Conservation (phyloP, 2,329 filamentous ascomycete species). For the Incumbomyces delicatus region DNA sequence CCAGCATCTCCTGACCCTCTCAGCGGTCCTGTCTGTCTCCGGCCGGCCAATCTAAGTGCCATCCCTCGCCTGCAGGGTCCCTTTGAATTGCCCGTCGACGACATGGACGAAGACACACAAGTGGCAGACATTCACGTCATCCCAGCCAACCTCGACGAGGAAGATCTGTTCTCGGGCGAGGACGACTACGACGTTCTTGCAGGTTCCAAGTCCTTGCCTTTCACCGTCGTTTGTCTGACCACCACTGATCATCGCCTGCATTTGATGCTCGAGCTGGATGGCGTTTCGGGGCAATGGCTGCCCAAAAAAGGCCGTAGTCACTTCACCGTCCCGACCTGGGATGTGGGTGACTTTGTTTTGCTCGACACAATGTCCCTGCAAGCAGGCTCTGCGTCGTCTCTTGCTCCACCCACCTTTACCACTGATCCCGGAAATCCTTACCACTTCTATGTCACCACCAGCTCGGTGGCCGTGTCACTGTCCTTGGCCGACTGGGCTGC, state of each 20-base stretch:
- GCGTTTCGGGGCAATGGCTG: constrained; percentile 54
- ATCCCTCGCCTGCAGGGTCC: constrained; percentile 55
- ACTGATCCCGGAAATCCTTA: constrained; percentile 47
- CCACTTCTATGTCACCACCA: constrained; percentile 49
- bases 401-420: constrained; percentile 46
- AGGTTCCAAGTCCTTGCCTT: constrained; percentile 26
- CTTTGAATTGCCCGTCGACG: constrained; percentile 43
- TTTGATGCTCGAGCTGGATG: constrained; percentile 51
- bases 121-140: constrained; percentile 53
- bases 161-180: constrained; percentile 43
- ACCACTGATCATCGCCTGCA: constrained; percentile 48
- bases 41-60: constrained; percentile 44
- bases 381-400: constrained; percentile 5
- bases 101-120: constrained; percentile 43
- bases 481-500: constrained; percentile 49
- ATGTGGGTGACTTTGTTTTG: constrained; percentile 34
- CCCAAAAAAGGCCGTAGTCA: constrained; percentile 36
- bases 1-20: constrained; percentile 31
- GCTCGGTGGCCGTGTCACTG: constrained; percentile 44
- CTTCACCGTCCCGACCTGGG: constrained; percentile 32
- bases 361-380: constrained; percentile 37
- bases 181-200: constrained; percentile 39
- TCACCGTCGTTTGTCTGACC: constrained; percentile 48
- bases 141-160: constrained; percentile 42
- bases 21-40: constrained; percentile 44